Percentiles rank a stretch among this genome's conserved stretches.
phyloP scores from a whole-genome alignment of 73 alveolate species.

The Paramecium sexaurelia region DNA sequence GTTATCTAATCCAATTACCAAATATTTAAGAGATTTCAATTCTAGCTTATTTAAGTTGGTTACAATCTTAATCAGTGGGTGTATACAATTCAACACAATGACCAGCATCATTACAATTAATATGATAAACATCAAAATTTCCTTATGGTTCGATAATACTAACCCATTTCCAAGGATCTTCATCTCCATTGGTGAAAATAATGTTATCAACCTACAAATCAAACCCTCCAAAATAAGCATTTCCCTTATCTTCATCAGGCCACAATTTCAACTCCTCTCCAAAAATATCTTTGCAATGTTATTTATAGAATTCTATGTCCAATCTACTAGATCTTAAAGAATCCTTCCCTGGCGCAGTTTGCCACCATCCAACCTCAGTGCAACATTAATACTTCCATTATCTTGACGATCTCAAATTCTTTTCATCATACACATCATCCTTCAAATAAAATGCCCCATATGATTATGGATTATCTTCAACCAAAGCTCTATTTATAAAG shows the following conservation, averaged over 20 bases:
- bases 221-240: constrained; percentile 62
- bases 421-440: neutral
- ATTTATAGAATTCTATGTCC: constrained; percentile 9
- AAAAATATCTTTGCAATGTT: constrained; percentile 25
- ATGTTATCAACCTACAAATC: constrained; percentile 69
- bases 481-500: neutral
- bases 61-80: neutral
- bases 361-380: constrained; percentile 64
- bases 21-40: neutral
- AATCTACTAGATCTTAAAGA: constrained; percentile 11
- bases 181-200: constrained; percentile 77
- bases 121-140: constrained; percentile 57
- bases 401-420: constrained; percentile 15
- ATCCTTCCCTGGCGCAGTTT: constrained; percentile 20
- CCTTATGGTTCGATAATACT: constrained; percentile 60
- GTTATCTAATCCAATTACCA: neutral
- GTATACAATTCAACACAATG: constrained; percentile 87
- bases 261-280: constrained; percentile 4
- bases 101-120: constrained; percentile 80
- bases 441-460: neutral
- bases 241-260: constrained; percentile 72
- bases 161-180: constrained; percentile 88
- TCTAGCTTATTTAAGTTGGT: neutral
- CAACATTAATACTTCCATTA: constrained; percentile 65
- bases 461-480: neutral